Conservation (phyloP, 495 filamentous ascomycete genomes). For the Talaromyces wortmannii region DNA sequence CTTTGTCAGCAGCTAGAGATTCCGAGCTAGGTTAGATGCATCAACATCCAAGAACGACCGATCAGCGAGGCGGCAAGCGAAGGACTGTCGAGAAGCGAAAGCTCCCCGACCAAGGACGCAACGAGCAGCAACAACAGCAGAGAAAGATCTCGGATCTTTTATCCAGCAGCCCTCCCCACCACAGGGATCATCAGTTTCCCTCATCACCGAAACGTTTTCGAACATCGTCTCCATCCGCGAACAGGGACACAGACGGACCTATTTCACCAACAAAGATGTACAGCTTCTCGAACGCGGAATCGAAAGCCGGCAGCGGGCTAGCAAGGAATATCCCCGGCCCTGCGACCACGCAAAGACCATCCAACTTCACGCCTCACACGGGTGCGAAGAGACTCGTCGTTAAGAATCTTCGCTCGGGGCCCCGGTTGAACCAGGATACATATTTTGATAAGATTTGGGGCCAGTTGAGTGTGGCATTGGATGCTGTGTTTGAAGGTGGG, state of each 20-base stretch:
- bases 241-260: conserved; percentile 5
- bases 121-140: conserved; percentile 35
- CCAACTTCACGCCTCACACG: conserved; percentile 34
- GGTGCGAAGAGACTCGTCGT: conserved; percentile 79
- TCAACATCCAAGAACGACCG: conserved; percentile 33
- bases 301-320: conserved; percentile 21
- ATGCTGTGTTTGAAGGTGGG: conserved; percentile 59
- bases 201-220: conserved; percentile 36
- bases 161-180: conserved; percentile 16
- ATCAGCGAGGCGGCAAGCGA: conserved; percentile 43
- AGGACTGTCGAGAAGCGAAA: conserved; percentile 42
- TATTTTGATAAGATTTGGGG: conserved; percentile 69
- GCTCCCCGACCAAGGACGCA: conserved; percentile 34
- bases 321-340: conserved; percentile 13
- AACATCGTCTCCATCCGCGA: conserved; percentile 22
- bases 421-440: conserved; percentile 50
- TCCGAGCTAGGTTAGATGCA: conserved; percentile 35
- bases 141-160: conserved; percentile 45
- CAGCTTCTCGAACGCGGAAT: conserved; percentile 33
- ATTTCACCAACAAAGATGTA: conserved; percentile 37
- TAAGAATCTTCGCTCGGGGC: conserved; percentile 68
- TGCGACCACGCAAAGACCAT: conserved; percentile 17
- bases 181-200: conserved; percentile 9
- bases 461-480: conserved; percentile 66
- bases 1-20: conserved; percentile 1